Evolutionary conservation across 1,284 basidiomycete genomes (phyloP), one percentile per base, ranked within the genome.

Genomic region (Microbotryum silenes-acaulis): DNA sequence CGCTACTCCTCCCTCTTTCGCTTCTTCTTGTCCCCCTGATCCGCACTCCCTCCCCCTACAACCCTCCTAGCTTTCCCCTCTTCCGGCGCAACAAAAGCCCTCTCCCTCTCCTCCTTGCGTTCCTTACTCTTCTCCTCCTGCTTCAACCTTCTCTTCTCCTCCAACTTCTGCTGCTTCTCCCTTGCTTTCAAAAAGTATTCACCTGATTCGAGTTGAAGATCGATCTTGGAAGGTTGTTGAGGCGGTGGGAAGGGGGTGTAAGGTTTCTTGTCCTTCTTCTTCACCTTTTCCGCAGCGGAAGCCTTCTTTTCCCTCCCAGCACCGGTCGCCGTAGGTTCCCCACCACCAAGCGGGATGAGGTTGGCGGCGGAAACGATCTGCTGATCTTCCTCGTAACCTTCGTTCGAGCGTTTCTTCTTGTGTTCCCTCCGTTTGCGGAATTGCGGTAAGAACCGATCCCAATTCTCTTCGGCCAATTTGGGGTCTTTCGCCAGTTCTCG

Each of bases 221-320:
- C 94, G 73, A 97, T 81, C 86, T 98, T 98, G 72, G 91, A 85
- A 45, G 91, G 93, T 69, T 85, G 81, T 72, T 96, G 96, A 6
- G 93, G 80, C 29, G 96, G 96, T 37, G 96, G 96, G 84, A 98
- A 99, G 4, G 96, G 96, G 16, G 96, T 99, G 76, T 98, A 99
- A n/a, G 86, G 81, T 77, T 97, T 97, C 83, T 97, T 92, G 73
- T 79, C 64, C 71, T 84, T 83, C 55, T 78, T 75, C 47, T 57
- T 61, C 57, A 67, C 62, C 77, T 62, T 74, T 74, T 33, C 65
- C 59, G 25, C 71, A 67, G 42, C 77, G 75, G 44, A 75, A 75
- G 0, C 79, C 72, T 20, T 45, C 46, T 47, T 52, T 20, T 56
- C 59, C 37, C 33, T 53, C 82, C n/a, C 58, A 42, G 57, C 62